Percentiles rank a stretch among this genome's conserved stretches.
Evolutionary conservation across 2,329 filamentous ascomycete genomes (phyloP).

Genomic region (Calonectria multiphialidica): DNA sequence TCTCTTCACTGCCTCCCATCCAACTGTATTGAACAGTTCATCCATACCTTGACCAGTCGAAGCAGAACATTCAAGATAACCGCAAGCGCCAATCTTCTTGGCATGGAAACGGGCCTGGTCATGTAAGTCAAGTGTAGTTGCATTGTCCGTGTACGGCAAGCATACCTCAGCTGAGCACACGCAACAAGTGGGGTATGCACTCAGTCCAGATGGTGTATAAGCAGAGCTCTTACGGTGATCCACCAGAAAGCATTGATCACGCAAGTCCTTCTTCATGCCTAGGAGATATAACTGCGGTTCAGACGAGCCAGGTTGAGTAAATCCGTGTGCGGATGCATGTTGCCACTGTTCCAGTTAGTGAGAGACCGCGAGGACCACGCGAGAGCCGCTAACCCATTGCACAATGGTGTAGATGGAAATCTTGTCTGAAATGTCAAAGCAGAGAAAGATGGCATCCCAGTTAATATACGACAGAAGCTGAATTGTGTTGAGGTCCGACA

Average conservation of each 20-base stretch:
- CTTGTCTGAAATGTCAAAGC: slow-evolving; percentile 53
- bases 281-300: slow-evolving; percentile 47
- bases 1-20: slow-evolving; percentile 37
- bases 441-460: slow-evolving; percentile 54
- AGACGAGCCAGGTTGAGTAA: slow-evolving; percentile 31
- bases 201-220: slow-evolving; percentile 16
- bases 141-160: background rate
- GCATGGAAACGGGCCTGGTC: slow-evolving; percentile 50
- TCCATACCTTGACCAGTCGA: slow-evolving; percentile 50
- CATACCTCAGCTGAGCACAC: slow-evolving; percentile 46
- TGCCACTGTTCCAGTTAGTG: slow-evolving; percentile 44
- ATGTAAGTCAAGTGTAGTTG: slow-evolving; percentile 4
- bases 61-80: slow-evolving; percentile 53
- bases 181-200: slow-evolving; percentile 45
- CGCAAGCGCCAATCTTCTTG: slow-evolving; percentile 42
- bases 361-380: accelerated
- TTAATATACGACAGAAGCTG: slow-evolving; percentile 49
- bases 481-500: slow-evolving; percentile 51
- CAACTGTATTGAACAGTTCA: slow-evolving; percentile 44
- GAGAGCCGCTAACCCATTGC: slow-evolving; percentile 47
- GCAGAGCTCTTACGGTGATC: slow-evolving; percentile 31
- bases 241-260: slow-evolving; percentile 39
- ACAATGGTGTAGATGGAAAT: slow-evolving; percentile 49
- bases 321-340: slow-evolving; percentile 43
- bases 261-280: slow-evolving; percentile 51